Percentiles rank a stretch among this genome's conserved stretches.
These are phyloP conservation scores for Eustoma russellianum DNA, from an alignment of 257 asterid genomes.

Conservation along the genomic window DNA sequence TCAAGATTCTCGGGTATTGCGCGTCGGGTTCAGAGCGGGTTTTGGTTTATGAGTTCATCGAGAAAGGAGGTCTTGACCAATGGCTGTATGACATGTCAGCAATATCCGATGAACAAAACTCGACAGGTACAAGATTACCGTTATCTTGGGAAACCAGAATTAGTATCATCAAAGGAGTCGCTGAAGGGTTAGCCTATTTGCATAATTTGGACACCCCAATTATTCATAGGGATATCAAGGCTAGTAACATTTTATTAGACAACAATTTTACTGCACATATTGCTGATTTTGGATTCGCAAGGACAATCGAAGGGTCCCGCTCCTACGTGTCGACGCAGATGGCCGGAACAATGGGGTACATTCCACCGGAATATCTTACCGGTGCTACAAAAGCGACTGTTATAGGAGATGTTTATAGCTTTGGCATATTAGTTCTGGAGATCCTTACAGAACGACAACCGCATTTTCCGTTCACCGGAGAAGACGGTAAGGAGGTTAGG, in stretches of 20 bases:
- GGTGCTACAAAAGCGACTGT: slow-evolving; percentile 53
- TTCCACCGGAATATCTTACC: slow-evolving; percentile 76
- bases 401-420: too few relatives aligned
- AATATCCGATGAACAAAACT: slow-evolving; percentile 4
- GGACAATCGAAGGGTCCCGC: slow-evolving; percentile 51
- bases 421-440: too few relatives aligned
- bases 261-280: slow-evolving; percentile 51
- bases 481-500: too few relatives aligned
- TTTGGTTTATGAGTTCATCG: slow-evolving; percentile 66
- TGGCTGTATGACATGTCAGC: slow-evolving; percentile 72
- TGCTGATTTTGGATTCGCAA: slow-evolving; percentile 84
- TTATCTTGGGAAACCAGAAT: slow-evolving; percentile 56
- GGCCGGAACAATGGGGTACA: slow-evolving; percentile 93
- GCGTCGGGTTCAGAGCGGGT: slow-evolving; percentile 60
- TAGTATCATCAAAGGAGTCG: slow-evolving; percentile 49
- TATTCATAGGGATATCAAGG: slow-evolving; percentile 72
- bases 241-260: slow-evolving; percentile 59
- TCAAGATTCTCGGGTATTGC: slow-evolving; percentile 64
- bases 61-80: slow-evolving; percentile 76
- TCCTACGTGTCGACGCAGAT: slow-evolving; percentile 82
- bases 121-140: slow-evolving; percentile 22
- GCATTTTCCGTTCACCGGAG: too few relatives aligned
- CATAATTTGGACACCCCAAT: slow-evolving; percentile 50
- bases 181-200: slow-evolving; percentile 56
- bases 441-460: too few relatives aligned